These are phyloP conservation scores for Suillus subalutaceus DNA, from an alignment of 768 basidiomycete genomes.

Conservation along the genomic window DNA sequence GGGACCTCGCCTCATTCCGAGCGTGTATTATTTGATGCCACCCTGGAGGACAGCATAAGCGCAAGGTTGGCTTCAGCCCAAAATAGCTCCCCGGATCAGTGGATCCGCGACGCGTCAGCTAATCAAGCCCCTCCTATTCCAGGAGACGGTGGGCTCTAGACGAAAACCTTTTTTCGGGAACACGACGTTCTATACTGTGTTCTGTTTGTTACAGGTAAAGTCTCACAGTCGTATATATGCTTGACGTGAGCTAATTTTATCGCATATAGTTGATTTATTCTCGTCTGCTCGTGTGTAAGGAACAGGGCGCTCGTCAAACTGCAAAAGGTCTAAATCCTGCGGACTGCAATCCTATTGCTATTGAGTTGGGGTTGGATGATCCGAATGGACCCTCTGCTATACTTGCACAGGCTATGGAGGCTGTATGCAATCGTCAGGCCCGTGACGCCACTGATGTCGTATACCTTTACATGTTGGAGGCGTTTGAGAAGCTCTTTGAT, in stretches of 20 bases:
- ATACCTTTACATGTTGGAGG: conserved; percentile 86
- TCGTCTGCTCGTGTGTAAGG: conserved; percentile 84
- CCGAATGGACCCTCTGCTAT: conserved; percentile 72
- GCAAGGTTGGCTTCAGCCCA: background rate
- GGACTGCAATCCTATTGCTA: conserved; percentile 78
- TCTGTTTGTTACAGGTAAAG: conserved; percentile 83
- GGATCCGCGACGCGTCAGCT: conserved; percentile 57
- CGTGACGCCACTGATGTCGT: conserved; percentile 63
- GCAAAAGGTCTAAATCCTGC: conserved; percentile 65
- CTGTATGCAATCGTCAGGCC: conserved; percentile 47
- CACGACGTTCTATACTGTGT: conserved; percentile 87
- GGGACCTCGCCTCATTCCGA: conserved; percentile 14
- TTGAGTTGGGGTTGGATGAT: conserved; percentile 85
- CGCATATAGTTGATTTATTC: conserved; percentile 77
- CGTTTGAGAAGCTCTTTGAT: conserved; percentile 93
- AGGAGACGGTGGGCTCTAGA: conserved; percentile 34
- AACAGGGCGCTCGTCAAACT: conserved; percentile 72
- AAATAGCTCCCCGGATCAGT: conserved; percentile 47
- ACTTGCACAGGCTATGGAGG: conserved; percentile 65
- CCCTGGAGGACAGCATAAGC: conserved; percentile 5
- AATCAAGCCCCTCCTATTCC: conserved; percentile 25
- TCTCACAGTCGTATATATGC: conserved; percentile 10
- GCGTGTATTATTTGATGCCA: conserved; percentile 11
- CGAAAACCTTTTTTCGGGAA: conserved; percentile 83
- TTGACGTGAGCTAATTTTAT: conserved; percentile 13